Evolutionary conservation across 345 rosid genomes (phyloP).

Genomic region (Stellera chamaejasme): DNA sequence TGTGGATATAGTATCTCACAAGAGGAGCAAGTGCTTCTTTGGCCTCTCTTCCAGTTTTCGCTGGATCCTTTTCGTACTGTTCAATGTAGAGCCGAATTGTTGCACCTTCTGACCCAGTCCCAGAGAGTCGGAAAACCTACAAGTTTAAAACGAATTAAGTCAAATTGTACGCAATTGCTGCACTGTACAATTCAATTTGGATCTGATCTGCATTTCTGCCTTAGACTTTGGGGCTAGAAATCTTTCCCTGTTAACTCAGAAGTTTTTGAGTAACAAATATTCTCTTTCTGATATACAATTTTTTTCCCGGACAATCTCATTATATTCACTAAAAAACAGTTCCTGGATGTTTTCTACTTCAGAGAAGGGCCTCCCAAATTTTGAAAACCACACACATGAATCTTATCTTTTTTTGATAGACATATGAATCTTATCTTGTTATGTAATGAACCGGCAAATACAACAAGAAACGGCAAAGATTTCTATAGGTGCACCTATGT

Average conservation of each 20-base stretch:
- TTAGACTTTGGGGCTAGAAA: no score
- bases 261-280: no score
- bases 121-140: conserved; percentile 96
- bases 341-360: no score
- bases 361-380: no score
- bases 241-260: no score
- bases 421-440: no score
- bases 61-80: conserved; percentile 91
- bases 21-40: conserved; percentile 87
- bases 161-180: conserved; percentile 1
- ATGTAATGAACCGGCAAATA: no score
- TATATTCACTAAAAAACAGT: no score
- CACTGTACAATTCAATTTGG: not conserved
- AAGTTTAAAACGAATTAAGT: not conserved
- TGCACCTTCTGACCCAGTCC: conserved; percentile 99
- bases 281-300: no score
- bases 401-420: no score
- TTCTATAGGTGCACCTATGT: not conserved
- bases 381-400: no score
- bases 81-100: conserved; percentile 95
- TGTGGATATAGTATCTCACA: conserved; percentile 31
- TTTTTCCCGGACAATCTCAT: no score
- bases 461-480: not conserved
- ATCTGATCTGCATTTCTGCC: not conserved
- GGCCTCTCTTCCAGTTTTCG: conserved; percentile 83